phyloP scores from a whole-genome alignment of 1,284 basidiomycete genomes.

The Puccinia triticina region DNA sequence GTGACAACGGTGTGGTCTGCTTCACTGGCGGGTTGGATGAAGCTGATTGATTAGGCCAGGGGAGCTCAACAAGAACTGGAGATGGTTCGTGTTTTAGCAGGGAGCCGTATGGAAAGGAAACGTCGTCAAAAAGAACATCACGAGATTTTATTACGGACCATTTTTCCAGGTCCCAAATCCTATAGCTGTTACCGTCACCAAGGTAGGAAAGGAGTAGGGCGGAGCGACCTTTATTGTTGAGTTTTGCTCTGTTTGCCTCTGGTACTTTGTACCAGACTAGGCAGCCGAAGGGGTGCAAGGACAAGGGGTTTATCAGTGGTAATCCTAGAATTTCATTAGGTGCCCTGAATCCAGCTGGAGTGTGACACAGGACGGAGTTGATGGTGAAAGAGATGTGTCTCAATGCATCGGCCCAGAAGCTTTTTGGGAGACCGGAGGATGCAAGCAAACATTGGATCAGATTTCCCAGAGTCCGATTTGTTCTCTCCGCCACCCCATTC shows the following conservation, averaged over 20 bases:
- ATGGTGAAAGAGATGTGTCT: background rate
- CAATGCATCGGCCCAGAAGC: constrained; percentile 10
- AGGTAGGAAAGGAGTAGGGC: background rate
- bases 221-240: background rate
- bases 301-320: background rate
- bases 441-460: background rate
- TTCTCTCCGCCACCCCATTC: constrained; percentile 5
- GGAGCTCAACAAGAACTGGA: too few species aligned
- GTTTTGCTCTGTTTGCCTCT: background rate
- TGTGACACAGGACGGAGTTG: background rate
- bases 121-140: background rate
- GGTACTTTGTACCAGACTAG: background rate
- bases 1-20: too few species aligned
- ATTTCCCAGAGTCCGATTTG: background rate
- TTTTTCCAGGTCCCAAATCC: background rate
- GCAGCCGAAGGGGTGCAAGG: constrained; percentile 5
- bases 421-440: background rate
- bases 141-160: background rate
- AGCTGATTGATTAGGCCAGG: too few species aligned
- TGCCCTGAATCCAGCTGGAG: background rate
- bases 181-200: background rate
- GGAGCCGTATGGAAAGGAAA: too few species aligned
- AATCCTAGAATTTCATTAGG: background rate
- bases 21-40: too few species aligned
- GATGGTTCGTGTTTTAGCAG: too few species aligned